Evolutionary conservation across 306 rosid species (phyloP).

Genomic region (Ormosia semicastrata): DNA sequence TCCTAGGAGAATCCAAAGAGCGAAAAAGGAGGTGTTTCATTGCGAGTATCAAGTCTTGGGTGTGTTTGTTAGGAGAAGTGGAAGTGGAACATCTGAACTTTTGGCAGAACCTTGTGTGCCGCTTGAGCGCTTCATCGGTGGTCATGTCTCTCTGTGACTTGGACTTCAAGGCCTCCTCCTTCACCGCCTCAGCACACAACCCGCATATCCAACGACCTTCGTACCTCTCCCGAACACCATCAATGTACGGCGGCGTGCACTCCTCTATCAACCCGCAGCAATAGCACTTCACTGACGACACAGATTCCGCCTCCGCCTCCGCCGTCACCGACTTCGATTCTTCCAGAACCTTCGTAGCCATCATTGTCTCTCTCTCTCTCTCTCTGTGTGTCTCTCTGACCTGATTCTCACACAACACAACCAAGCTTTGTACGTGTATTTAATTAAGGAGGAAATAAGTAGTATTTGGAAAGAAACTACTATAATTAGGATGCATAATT

Average conservation of each 20-base stretch:
- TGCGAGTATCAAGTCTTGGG: conserved; percentile 51
- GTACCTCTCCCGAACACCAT: conserved; percentile 46
- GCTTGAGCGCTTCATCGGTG: conserved; percentile 60
- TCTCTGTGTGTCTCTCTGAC: too few relatives aligned
- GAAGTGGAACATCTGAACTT: conserved; percentile 51
- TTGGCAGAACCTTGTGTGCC: conserved; percentile 45
- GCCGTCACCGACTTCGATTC: conserved; percentile 20
- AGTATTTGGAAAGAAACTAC: neutral
- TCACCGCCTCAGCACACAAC: conserved; percentile 67
- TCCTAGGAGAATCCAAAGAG: conserved; percentile 45
- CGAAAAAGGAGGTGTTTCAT: conserved; percentile 66
- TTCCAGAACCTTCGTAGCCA: neutral
- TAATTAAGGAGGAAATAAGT: neutral
- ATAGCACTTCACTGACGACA: conserved; percentile 44
- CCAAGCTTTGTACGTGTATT: neutral
- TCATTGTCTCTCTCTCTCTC: too few relatives aligned
- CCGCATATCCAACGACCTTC: conserved; percentile 80
- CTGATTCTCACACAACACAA: too few relatives aligned
- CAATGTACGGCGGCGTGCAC: conserved; percentile 58
- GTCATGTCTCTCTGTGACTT: conserved; percentile 9
- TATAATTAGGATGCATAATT: neutral
- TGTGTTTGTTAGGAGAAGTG: conserved; percentile 45
- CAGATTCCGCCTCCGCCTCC: conserved; percentile 31
- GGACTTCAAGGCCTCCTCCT: conserved; percentile 48
- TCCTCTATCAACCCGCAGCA: conserved; percentile 77